These are phyloP conservation scores for Metarhizium anisopliae DNA, from an alignment of 2,329 filamentous ascomycete genomes.

Conservation along the genomic window DNA sequence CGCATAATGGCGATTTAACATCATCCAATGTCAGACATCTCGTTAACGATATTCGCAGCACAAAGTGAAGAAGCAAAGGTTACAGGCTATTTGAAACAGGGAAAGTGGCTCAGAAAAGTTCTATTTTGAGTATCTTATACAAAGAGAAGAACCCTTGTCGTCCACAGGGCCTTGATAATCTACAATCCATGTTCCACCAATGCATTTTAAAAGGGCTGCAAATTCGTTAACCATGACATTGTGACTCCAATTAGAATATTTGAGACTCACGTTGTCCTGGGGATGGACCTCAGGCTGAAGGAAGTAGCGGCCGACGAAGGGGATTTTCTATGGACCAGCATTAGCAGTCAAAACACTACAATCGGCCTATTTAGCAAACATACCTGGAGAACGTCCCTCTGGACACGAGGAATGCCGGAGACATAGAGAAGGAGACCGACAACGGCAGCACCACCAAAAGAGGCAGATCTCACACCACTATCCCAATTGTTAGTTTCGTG, in stretches of 20 bases:
- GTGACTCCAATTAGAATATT: neutral
- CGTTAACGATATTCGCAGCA: neutral
- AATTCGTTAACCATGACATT: constrained; percentile 13
- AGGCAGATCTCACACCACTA: constrained; percentile 24
- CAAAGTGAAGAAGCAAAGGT: neutral
- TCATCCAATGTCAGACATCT: neutral
- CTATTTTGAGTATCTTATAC: constrained; percentile 29
- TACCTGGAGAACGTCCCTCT: constrained; percentile 50
- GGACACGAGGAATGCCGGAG: constrained; percentile 53
- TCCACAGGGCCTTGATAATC: constrained; percentile 17
- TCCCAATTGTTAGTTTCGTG: neutral
- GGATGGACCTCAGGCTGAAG: constrained; percentile 45
- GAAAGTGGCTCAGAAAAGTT: constrained; percentile 16
- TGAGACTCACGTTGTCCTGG: constrained; percentile 51
- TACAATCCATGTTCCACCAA: constrained; percentile 17
- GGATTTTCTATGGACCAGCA: constrained; percentile 37
- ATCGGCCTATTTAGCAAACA: constrained; percentile 11
- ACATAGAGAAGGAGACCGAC: constrained; percentile 51
- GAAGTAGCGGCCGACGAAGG: constrained; percentile 42
- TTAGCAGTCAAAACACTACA: neutral
- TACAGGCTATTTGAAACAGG: neutral
- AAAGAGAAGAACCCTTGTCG: constrained; percentile 18
- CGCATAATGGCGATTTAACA: no score
- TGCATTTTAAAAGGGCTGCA: constrained; percentile 31
- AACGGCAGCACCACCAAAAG: constrained; percentile 49